phyloP scores from a whole-genome alignment of 148 eudicot species.

The Euryodendron excelsum region DNA sequence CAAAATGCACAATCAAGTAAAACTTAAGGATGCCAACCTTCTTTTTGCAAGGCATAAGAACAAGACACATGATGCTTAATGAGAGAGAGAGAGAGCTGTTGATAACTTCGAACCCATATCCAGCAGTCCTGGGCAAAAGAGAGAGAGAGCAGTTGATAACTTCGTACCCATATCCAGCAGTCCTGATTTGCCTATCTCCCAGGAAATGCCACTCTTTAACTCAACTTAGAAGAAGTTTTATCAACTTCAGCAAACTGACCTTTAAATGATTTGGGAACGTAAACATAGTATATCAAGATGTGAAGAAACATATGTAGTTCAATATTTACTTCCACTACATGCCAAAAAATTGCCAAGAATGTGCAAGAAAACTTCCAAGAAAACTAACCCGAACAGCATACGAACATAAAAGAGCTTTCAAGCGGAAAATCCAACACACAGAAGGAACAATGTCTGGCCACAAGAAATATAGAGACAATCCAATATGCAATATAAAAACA shows the following conservation, averaged over 20 bases:
- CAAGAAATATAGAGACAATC: neutral
- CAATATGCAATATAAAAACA: neutral
- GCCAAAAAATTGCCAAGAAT: neutral
- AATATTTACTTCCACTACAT: neutral
- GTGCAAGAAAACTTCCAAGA: neutral
- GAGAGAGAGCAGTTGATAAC: no score
- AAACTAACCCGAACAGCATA: neutral
- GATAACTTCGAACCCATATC: no score
- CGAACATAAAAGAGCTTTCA: neutral
- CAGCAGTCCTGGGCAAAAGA: no score
- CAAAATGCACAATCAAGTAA: no score
- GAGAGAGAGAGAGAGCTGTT: no score
- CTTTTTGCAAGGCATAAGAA: no score
- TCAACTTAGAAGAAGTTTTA: no score
- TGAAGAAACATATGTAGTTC: slow-evolving; percentile 1
- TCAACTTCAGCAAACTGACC: neutral
- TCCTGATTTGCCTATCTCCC: slow-evolving; percentile 1
- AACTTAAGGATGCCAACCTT: no score
- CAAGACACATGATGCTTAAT: no score
- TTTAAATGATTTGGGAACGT: neutral
- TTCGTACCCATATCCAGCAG: no score
- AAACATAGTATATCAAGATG: neutral
- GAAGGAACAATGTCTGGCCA: neutral
- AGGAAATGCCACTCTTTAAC: neutral
- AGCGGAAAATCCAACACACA: neutral